A percentile compares a stretch with the other conserved stretches of the same genome.
These are phyloP conservation scores for Coemansia sp. DNA, from an alignment of 371 early-diverging fungal genomes.

Conservation along the genomic window DNA sequence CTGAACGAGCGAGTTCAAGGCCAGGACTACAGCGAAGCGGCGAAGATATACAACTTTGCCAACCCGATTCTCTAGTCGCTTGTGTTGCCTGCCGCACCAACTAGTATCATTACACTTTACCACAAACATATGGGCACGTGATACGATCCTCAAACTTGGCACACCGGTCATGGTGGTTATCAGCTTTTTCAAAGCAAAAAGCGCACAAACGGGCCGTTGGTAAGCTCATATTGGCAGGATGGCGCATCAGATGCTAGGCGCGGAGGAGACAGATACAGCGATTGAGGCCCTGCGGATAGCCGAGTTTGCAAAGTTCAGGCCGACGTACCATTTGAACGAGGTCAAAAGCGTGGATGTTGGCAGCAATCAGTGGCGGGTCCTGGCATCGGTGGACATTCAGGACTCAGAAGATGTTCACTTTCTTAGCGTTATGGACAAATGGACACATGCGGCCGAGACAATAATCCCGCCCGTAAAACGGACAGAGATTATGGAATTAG, in stretches of 20 bases:
- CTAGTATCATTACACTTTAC: neutral
- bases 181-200: no score
- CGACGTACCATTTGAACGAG: conserved; percentile 22
- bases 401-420: conserved; percentile 38
- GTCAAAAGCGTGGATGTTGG: conserved; percentile 1
- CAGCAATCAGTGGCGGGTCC: conserved; percentile 24
- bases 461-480: conserved; percentile 70
- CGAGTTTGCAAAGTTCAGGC: conserved; percentile 45
- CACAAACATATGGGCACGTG: conserved; percentile 3
- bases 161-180: no score
- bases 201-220: no score
- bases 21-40: conserved; percentile 57
- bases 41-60: conserved; percentile 54
- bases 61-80: conserved; percentile 50
- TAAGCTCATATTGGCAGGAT: neutral
- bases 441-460: conserved; percentile 66
- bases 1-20: conserved; percentile 56
- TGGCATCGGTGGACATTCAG: conserved; percentile 28
- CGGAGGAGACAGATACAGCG: conserved; percentile 25
- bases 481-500: conserved; percentile 54
- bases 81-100: neutral
- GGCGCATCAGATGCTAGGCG: conserved; percentile 11
- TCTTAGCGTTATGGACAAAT: conserved; percentile 55
- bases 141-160: neutral
- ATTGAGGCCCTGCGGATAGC: conserved; percentile 35